A percentile compares a stretch with the other conserved stretches of the same genome.
Evolutionary conservation across 345 rosid genomes (phyloP).

Genomic region (Clarkia xantiana): DNA sequence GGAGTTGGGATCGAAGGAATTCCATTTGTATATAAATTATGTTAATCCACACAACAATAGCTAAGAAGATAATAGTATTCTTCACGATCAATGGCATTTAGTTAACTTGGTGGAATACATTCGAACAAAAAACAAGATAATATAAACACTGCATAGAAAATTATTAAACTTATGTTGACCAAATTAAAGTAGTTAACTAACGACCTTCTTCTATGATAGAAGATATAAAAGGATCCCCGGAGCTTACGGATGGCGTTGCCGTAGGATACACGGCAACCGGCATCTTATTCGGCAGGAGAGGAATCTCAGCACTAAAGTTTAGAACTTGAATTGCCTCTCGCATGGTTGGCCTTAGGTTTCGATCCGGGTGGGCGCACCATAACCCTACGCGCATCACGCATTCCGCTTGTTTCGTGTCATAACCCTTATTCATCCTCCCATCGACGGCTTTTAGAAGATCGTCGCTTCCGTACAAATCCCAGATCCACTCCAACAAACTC

Average conservation of each 20-base stretch:
- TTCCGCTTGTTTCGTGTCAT: conserved; percentile 23
- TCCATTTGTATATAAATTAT: too few species aligned
- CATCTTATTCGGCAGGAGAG: conserved; percentile 30
- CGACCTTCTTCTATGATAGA: conserved; percentile 21
- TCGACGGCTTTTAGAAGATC: conserved; percentile 21
- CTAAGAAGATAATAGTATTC: too few species aligned
- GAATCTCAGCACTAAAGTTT: conserved; percentile 25
- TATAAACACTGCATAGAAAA: too few species aligned
- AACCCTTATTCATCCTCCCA: conserved; percentile 14
- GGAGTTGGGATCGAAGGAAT: too few species aligned
- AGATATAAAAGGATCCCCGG: conserved; percentile 15
- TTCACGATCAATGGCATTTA: too few species aligned
- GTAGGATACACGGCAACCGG: conserved; percentile 25
- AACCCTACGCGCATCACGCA: conserved; percentile 35
- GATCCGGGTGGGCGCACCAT: conserved; percentile 55
- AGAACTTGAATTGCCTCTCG: conserved; percentile 40
- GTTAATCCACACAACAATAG: too few species aligned
- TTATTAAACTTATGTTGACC: too few species aligned
- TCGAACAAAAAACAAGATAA: too few species aligned
- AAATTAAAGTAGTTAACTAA: too few species aligned
- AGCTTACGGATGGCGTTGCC: conserved; percentile 12
- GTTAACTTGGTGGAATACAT: too few species aligned
- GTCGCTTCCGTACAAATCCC: conserved; percentile 29
- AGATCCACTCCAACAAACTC: conserved; percentile 35
- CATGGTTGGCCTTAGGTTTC: conserved; percentile 27